A percentile compares a stretch with the other conserved stretches of the same genome.
These are phyloP conservation scores for Apophysomyces elegans DNA, from an alignment of 371 early-diverging fungal species.

Conservation along the genomic window DNA sequence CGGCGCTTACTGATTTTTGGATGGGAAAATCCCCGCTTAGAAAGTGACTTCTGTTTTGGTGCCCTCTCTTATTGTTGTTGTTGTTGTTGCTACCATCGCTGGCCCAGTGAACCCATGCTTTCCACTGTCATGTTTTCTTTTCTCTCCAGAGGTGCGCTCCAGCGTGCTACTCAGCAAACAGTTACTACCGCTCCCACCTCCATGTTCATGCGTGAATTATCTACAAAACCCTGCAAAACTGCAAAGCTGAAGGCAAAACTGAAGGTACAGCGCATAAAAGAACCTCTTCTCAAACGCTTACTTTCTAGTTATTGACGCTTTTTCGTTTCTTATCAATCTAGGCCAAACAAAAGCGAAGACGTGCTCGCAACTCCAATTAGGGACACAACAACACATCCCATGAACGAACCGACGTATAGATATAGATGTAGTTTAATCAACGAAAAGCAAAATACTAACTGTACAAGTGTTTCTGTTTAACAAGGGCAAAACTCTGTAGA, in stretches of 20 bases:
- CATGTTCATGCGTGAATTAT: slow-evolving; percentile 71
- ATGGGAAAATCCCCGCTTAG: no score
- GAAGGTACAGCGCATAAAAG: slow-evolving; percentile 9
- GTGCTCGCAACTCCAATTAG: slow-evolving; percentile 15
- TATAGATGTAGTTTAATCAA: neutral
- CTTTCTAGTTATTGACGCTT: neutral
- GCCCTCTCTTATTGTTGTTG: no score
- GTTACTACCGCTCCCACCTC: slow-evolving; percentile 71
- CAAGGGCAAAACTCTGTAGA: slow-evolving; percentile 57
- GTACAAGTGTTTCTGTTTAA: slow-evolving; percentile 17
- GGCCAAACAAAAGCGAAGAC: slow-evolving; percentile 27
- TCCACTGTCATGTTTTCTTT: slow-evolving; percentile 7
- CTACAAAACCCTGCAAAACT: slow-evolving; percentile 21
- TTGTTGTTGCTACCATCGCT: no score
- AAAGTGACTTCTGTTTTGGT: no score
- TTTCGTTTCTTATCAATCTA: neutral
- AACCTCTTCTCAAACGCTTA: neutral
- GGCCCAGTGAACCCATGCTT: neutral
- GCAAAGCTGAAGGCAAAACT: slow-evolving; percentile 20
- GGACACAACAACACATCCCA: neutral
- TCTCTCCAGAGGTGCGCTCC: slow-evolving; percentile 3
- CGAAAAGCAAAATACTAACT: neutral
- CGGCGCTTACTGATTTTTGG: no score
- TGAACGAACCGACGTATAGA: neutral
- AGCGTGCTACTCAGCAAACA: slow-evolving; percentile 1